Percentiles rank a stretch among this genome's conserved stretches.
Evolutionary conservation across 2,329 filamentous ascomycete species (phyloP).

Genomic region (Lecanicillium sp.): DNA sequence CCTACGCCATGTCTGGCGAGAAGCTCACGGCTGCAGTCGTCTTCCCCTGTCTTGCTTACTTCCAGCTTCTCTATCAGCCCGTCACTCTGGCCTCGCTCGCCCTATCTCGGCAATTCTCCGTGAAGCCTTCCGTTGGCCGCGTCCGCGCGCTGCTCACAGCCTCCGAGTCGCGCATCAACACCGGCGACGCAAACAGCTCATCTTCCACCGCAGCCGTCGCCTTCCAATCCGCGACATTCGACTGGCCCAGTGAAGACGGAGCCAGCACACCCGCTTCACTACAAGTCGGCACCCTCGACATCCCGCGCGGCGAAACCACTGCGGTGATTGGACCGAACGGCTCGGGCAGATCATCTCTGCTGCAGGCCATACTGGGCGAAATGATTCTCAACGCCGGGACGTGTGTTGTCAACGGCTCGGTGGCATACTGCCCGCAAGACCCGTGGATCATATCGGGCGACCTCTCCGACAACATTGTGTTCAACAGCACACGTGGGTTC

Average conservation of each 20-base stretch:
- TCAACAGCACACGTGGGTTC: slow-evolving; percentile 4
- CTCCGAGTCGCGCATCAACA: background rate
- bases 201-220: background rate
- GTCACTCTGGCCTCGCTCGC: slow-evolving; percentile 6
- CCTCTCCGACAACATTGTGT: slow-evolving; percentile 6
- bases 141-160: slow-evolving; percentile 1
- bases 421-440: slow-evolving; percentile 8
- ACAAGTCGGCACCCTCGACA: background rate
- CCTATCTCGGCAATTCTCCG: slow-evolving; percentile 7
- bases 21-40: slow-evolving; percentile 1
- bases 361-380: slow-evolving; percentile 9
- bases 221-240: background rate
- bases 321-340: slow-evolving; percentile 6
- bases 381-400: background rate
- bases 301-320: background rate
- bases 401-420: slow-evolving; percentile 1
- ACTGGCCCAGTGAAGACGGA: slow-evolving; percentile 2
- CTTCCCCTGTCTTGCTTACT: slow-evolving; percentile 6
- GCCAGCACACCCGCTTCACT: background rate
- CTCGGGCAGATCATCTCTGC: slow-evolving; percentile 5
- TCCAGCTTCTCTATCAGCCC: slow-evolving; percentile 5
- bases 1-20: background rate
- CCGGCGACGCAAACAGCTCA: background rate
- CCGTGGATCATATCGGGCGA: slow-evolving; percentile 3
- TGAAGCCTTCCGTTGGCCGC: background rate